Base-by-base conservation (phyloP, 192 early-diverging fungal genomes). In the Geranomyces michiganensis region DNA sequence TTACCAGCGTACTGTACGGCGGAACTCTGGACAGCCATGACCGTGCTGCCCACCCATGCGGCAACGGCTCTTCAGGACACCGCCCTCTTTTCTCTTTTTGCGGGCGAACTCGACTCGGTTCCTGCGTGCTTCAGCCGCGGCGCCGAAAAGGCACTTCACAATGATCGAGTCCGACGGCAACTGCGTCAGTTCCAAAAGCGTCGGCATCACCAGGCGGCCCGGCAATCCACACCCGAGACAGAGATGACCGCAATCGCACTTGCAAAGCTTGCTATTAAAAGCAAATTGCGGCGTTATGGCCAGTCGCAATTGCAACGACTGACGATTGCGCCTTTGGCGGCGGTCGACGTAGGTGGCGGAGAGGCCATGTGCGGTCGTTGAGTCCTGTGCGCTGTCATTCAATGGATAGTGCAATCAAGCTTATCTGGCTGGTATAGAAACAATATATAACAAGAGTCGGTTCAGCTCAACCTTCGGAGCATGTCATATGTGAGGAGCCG, bases 281-380 rank as follows among this genome's bases (percentile, higher is more conserved):
- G 68, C 15, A 76, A 74, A 51, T 67, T 71, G 41, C 30, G 66
- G n/a, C 74, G 76, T 31, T 55, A 77, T 1, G 76, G 76, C 19
- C 58, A 74, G 41, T 70, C 74, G 21, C 76, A 74, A 29, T 73
- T 77, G 49, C 74, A 81, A 27, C 45, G 71, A 51, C 60, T 81
- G 44, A 68, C 73, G 14, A 51, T 81, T 15, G 72, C 75, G 45
- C 76, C 76, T 7, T 49, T 81, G 17, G 76, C 75, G 0, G 49
- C 62, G 13, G 56, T 80, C 6, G 75, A 80, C 59, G 78, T 76
- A 45, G 36, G 36, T 41, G 36, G 36, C 36, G 36, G 36, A 3
- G 36, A 41, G 36, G 10, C 10, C 36, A 41, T 41, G 36, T 41
- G 36, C 36, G 36, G n/a, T n/a, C n/a, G n/a, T n/a, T n/a, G n/a